A percentile compares a stretch with the other conserved stretches of the same genome.
Evolutionary conservation across 2,329 filamentous ascomycete genomes (phyloP).

Genomic region (Cladosporium sp.): DNA sequence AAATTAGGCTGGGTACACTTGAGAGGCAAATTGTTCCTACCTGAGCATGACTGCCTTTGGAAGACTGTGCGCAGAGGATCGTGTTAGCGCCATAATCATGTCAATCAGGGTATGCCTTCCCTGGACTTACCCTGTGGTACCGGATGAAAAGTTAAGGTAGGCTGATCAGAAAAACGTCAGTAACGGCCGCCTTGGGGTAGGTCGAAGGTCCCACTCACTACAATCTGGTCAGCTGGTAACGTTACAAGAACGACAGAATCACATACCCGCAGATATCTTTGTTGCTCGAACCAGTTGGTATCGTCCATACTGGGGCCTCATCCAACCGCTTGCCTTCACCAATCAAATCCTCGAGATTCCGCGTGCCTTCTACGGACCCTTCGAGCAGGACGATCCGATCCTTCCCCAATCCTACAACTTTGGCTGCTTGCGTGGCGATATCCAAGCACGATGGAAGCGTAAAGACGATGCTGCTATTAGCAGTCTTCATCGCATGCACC

Average conservation of each 20-base stretch:
- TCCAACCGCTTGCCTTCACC: constrained; percentile 37
- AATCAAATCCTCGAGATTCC: constrained; percentile 40
- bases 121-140: constrained; percentile 41
- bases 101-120: background rate
- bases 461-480: constrained; percentile 58
- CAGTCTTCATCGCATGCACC: constrained; percentile 63
- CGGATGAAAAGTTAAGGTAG: constrained; percentile 54
- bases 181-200: background rate
- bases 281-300: constrained; percentile 56
- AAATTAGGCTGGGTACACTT: background rate
- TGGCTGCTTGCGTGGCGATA: constrained; percentile 55
- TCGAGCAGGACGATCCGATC: constrained; percentile 18
- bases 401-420: constrained; percentile 41
- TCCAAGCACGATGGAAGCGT: constrained; percentile 56
- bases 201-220: background rate
- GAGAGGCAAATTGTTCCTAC: background rate
- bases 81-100: background rate
- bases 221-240: background rate
- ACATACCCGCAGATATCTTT: constrained; percentile 46
- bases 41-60: constrained; percentile 52
- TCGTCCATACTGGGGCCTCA: constrained; percentile 46
- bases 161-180: constrained; percentile 22
- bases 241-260: too few relatives aligned
- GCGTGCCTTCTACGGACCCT: background rate
- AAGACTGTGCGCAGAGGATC: constrained; percentile 31